Evolutionary conservation across 192 early-diverging fungal species (phyloP), one percentile per base, ranked within the genome.

Genomic region (Gonapodya sp.): DNA sequence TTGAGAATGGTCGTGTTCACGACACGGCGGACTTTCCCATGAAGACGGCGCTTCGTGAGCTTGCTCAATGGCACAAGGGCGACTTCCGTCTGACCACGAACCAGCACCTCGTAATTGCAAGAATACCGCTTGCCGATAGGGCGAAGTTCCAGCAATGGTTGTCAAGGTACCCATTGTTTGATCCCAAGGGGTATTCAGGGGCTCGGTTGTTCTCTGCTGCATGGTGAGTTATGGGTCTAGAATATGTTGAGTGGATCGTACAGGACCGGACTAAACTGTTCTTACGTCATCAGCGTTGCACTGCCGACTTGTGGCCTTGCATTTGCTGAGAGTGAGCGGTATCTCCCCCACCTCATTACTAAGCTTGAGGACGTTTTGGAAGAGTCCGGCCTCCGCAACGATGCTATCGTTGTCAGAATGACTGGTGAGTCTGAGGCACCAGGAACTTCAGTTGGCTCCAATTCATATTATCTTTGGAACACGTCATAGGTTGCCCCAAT

Each of bases 281-380:
- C 96, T 86, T 93, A 93, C 30, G 97, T 98, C 95, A 94, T 96
- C 35, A 97, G 97, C 86, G 97, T 94, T 0, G 97, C 97, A 34
- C 91, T 98, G 83, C 97, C 97, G 1, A 97, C 96, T 30, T 97
- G 97, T 85, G 94, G 88, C 75, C 88, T 97, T 75, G 97, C 97
- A 33, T 96, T 98, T 94, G 97, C 97, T 80, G 97, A 98, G 89
- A 94, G 93, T 72, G 97, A 98, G 88, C 94, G 97, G 81, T 97
- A 98, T 86, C 85, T 98, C 79, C 97, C 96, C 79, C 85, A 85
- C 34, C 88, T 98, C 77, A 93, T 98, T 72, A 86, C 87, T 31
- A 89, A 89, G 84, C 89, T 98, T 79, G 97, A 98, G 84, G 81
- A 85, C 0, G 86, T 93, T 35, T 87, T 98, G 80, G 94, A 95